These are phyloP conservation scores for Nepenthes mirabilis DNA, from an alignment of 148 eudicot genomes.

Conservation along the genomic window DNA sequence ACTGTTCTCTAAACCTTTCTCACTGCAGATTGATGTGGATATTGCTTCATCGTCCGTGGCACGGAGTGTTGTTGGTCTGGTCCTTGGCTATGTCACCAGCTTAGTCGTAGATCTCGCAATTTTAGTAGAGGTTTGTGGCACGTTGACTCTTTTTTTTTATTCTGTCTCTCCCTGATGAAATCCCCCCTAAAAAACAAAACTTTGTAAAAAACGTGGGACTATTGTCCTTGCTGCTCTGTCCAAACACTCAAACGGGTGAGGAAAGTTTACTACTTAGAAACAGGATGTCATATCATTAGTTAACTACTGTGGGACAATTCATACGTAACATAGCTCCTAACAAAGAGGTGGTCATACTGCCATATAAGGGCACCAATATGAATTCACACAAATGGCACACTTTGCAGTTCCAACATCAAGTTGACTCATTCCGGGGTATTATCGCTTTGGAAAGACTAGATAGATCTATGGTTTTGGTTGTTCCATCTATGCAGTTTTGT, in stretches of 20 bases:
- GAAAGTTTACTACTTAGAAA: background rate
- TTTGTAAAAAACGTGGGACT: background rate
- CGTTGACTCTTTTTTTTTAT: background rate
- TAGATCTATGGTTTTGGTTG: too few relatives aligned
- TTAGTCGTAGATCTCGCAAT: slow-evolving; percentile 92
- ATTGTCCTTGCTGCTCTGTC: too few relatives aligned
- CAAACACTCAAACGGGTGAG: background rate
- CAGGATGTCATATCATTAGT: background rate
- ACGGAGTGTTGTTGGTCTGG: slow-evolving; percentile 79
- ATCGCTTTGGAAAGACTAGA: too few relatives aligned
- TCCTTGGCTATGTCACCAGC: slow-evolving; percentile 96
- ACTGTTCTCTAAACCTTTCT: background rate
- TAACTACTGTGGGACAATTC: too few relatives aligned
- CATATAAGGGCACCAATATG: too few relatives aligned
- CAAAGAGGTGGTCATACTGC: too few relatives aligned
- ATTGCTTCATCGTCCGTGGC: slow-evolving; percentile 99
- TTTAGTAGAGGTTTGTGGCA: slow-evolving; percentile 64
- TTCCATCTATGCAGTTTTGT: too few relatives aligned
- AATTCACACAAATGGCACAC: too few relatives aligned
- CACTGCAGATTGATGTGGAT: slow-evolving; percentile 91
- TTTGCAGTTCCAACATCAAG: too few relatives aligned
- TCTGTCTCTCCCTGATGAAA: background rate
- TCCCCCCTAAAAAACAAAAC: background rate
- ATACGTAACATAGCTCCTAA: too few relatives aligned
- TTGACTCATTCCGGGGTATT: too few relatives aligned